Base-by-base conservation (phyloP, 371 early-diverging fungal species). In the Lichtheimia corymbifera region DNA sequence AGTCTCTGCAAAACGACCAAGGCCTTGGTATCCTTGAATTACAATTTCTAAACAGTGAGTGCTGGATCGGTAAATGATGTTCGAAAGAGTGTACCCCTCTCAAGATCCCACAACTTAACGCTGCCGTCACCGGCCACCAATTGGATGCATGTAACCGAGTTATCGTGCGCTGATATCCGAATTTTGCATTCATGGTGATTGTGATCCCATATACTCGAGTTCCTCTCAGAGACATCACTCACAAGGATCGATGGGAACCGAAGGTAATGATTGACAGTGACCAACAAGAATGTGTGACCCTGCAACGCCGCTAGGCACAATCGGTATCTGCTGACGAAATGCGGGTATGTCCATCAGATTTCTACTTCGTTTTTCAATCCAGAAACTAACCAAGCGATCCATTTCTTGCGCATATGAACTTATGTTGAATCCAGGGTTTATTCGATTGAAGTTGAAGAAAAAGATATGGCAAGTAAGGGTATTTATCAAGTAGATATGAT, bases 271-370 rank as follows among this genome's bases (percentile, higher is more conserved):
- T 59, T 92, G 91, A 3, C 93, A 60, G 61, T 95, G 91, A 1
- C 97, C 93, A 11, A 93, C 93, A 2, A 93, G 82, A 1, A 88
- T 3, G 91, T 88, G 68, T 94, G 94, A 1, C 97, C 97, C 25
- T 85, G 88, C 58, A 81, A 30, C 2, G 76, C 79, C 1, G 83
- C 83, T 6, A 85, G 35, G 50, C 85, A 83, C 76, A 73, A 0
- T 86, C 88, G 7, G 83, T 76, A 43, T 72, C 66, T 4, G 82
- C 72, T 17, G 79, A 79, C 92, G 91, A 93, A n/a, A 93, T 81
- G 12, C 86, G 74, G 15, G 85, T 85, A 24, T 79, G 81, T n/a
- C n/a, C n/a, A n/a, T n/a, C n/a, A n/a, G n/a, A n/a, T n/a, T n/a
- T n/a, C n/a, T n/a, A n/a, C n/a, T n/a, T n/a, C n/a, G n/a, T n/a